Evolutionary conservation across 495 filamentous ascomycete genomes (phyloP), one percentile per base, ranked within the genome.

Genomic region (Cenococcum geophilum): DNA sequence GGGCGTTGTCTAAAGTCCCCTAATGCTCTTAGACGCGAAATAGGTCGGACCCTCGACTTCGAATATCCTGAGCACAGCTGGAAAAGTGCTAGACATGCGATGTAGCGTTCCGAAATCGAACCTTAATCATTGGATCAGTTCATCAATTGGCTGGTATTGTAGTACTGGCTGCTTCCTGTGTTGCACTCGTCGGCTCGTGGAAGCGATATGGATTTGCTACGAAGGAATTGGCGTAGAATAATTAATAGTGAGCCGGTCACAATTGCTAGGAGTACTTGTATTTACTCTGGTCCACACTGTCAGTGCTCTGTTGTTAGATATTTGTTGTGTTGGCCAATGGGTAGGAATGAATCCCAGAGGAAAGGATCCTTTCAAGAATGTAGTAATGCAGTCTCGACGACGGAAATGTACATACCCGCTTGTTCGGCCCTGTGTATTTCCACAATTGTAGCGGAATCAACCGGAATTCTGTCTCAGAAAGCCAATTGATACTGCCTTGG

Each of bases 351-450:
- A 51, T 9, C 6, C 35, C 22, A 49, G 50, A 58, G 58, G 55
- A 59, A 59, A 51, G 58, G 57, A n/a, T 14, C 9, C 3, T 35
- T 50, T 50, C 51, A 64, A 58, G 65, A 68, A 68, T 68, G 66
- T 27, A 42, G 56, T 58, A 49, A 58, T 25, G 42, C 12, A 53
- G 32, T 5, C 32, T 42, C 21, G 57, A 49, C 42, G 55, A 56
- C 45, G 35, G 63, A 48, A 61, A 60, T 49, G 49, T 34, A 58
- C 61, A 5, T 61, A 68, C 58, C 61, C 65, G 61, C 47, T 40
- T 32, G 9, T 25, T 57, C n/a, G 48, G 1, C 18, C 61, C 54
- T 37, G 18, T 21, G 47, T 58, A 51, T 52, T 14, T 56, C n/a
- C 25, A 52, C 47, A 57, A 63, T 21, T 54, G 18, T 1, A 32